Evolutionary conservation across 495 filamentous ascomycete genomes (phyloP), one percentile per base, ranked within the genome.

Genomic region (Xylaria intraflava): DNA sequence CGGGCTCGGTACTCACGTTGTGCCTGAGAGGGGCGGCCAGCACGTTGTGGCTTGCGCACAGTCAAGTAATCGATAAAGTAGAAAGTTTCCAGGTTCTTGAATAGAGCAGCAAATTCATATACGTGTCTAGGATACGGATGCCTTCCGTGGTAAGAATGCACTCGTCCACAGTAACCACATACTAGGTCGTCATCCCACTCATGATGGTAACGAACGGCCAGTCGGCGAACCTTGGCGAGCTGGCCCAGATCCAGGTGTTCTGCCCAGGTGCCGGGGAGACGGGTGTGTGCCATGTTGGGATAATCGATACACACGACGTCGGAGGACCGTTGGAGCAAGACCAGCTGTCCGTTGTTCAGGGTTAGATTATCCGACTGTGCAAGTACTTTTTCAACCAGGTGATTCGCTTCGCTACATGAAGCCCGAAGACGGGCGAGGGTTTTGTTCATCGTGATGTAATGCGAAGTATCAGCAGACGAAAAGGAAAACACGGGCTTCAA

Each of bases 1-100:
- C 16, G 5, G 7, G n/a, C n/a, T n/a, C 22, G 12, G n/a, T 38
- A 58, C 59, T 24, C 52, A 65, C 59, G 57, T 53, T 56, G 20
- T 29, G 48, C 49, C 29, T 55, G 42, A 22, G 48, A 42, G 4
- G 51, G 43, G 4, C 50, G 30, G 12, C 24, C 33, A 33, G 59
- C 48, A 36, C 54, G 35, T 43, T 53, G 53, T 24, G 57, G 46
- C 30, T 56, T 64, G 16, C 63, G 65, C 29, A 65, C 19, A 6
- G 64, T 59, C 11, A 68, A 39, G 16, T 60, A 68, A 43, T 68
- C 65, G 33, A 68, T 55, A 30, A 68, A 68, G 41, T 66, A 66
- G 51, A 68, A 68, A 1, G 57, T 55, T 35, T 65, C 59, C 19
- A 68, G 53, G 24, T 66, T 66, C 27, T 62, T 62, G 55, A 66